These are phyloP conservation scores for Acanthochlamys bracteata DNA, from an alignment of 106 monocot species.

Conservation along the genomic window DNA sequence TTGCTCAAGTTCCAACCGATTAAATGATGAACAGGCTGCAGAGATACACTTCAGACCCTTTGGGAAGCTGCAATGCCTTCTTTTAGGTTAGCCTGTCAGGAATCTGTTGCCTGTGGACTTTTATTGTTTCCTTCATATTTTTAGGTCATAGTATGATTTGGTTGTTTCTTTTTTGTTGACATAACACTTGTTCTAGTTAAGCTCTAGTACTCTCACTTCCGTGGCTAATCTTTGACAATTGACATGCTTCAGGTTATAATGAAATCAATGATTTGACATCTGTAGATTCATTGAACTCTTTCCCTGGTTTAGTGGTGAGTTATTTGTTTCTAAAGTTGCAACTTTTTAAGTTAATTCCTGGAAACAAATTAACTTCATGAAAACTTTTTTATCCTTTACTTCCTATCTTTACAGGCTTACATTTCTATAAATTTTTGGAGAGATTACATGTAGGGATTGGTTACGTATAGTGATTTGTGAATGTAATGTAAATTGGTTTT, in stretches of 20 bases:
- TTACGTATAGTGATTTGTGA: too few species aligned
- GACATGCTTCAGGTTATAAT: conserved; percentile 54
- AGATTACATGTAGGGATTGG: too few species aligned
- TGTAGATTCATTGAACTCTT: conserved; percentile 74
- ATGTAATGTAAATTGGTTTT: too few species aligned
- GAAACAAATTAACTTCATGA: too few species aligned
- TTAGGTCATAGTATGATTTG: too few species aligned
- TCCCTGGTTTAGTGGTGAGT: conserved; percentile 73
- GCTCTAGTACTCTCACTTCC: too few species aligned
- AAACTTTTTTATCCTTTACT: too few species aligned
- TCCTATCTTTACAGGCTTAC: too few species aligned
- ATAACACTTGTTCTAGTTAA: not conserved
- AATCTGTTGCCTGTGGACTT: not conserved
- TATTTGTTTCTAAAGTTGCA: conserved; percentile 5
- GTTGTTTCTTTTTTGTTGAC: not conserved
- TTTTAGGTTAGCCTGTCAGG: conserved; percentile 53
- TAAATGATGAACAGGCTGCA: conserved; percentile 9
- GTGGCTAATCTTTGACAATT: conserved; percentile 12
- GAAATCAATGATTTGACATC: conserved; percentile 67
- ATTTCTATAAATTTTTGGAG: too few species aligned
- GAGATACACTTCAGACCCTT: conserved; percentile 33
- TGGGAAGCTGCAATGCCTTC: conserved; percentile 72
- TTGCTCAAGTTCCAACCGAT: conserved; percentile 3
- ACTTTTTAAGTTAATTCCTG: too few species aligned
- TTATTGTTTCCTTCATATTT: too few species aligned